A percentile compares a stretch with the other conserved stretches of the same genome.
Conservation (phyloP, 2,329 filamentous ascomycete genomes). For the Epichloe sp. region DNA sequence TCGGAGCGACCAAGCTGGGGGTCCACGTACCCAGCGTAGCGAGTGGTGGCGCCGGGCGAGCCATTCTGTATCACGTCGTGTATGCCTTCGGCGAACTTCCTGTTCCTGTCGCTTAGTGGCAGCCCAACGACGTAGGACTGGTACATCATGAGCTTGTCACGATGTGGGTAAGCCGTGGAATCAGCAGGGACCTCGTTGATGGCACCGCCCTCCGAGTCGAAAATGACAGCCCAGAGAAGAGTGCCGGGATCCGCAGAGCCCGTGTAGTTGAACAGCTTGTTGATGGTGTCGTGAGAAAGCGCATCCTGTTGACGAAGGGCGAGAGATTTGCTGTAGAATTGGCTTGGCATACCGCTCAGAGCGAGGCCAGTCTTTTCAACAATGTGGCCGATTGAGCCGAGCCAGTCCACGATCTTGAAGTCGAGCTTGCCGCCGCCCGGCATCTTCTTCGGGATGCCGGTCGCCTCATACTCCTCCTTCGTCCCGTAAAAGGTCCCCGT, state of each 20-base stretch:
- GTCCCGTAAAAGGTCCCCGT: slow-evolving; percentile 50
- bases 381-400: slow-evolving; percentile 41
- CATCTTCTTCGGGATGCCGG: slow-evolving; percentile 34
- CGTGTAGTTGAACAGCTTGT: slow-evolving; percentile 40
- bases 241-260: slow-evolving; percentile 35
- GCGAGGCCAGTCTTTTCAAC: slow-evolving; percentile 35
- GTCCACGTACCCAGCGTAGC: slow-evolving; percentile 54
- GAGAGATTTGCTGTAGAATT: slow-evolving; percentile 46
- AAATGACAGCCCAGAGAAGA: slow-evolving; percentile 47
- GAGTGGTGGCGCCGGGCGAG: slow-evolving; percentile 28
- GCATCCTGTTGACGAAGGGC: slow-evolving; percentile 37
- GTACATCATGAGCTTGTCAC: slow-evolving; percentile 51
- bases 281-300: slow-evolving; percentile 30
- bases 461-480: slow-evolving; percentile 37
- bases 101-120: slow-evolving; percentile 30
- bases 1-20: slow-evolving; percentile 26
- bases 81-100: slow-evolving; percentile 37
- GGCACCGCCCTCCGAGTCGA: slow-evolving; percentile 48
- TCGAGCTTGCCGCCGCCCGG: slow-evolving; percentile 27
- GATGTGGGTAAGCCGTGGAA: slow-evolving; percentile 48
- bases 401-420: slow-evolving; percentile 47
- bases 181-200: slow-evolving; percentile 40
- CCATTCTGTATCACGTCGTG: slow-evolving; percentile 28
- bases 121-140: slow-evolving; percentile 47
- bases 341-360: slow-evolving; percentile 30